Evolutionary conservation across 2,329 filamentous ascomycete genomes (phyloP), one percentile per base, ranked within the genome.

Genomic region (Cadophora gregata): DNA sequence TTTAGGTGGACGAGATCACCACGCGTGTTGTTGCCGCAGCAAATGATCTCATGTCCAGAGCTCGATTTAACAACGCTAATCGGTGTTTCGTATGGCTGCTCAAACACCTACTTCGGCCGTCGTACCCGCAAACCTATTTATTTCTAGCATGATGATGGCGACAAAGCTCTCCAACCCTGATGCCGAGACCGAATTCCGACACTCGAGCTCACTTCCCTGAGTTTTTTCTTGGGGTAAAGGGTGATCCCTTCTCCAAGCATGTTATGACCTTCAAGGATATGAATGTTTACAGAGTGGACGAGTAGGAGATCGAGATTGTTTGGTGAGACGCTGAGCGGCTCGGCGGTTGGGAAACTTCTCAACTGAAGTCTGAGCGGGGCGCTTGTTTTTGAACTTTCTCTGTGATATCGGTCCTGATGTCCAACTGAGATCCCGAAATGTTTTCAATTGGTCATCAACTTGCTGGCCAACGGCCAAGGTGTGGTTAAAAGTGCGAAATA

Each of bases 301-400:
- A 58, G 55, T 58, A 5, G 55, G 33, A 27, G 33, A 21, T 58
- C 31, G 21, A 58, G 31, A 12, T 42, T 36, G 55, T 58, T 38
- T 58, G 55, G 33, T 58, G 55, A 38, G 55, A 58, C 58, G 58
- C 38, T 47, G 38, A 62, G 60, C 60, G 60, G 21, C 60, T 62
- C 48, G 33, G 65, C 69, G 65, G 67, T 66, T 69, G 53, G 69
- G 63, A 63, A 71, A 69, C 65, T 14, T 27, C 53, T 16, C n/a
- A 42, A 25, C 10, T 3, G 42, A 25, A 61, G 58, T 65, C 61
- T 55, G 62, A 60, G 62, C 60, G 60, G 24, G 51, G 59, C 33
- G 42, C 45, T 48, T 48, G 24, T 25, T 27, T 42, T 27, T 38
- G 10, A 42, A 14, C 47, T 42, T 25, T 47, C 59, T 10, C 7